Base-by-base conservation (phyloP, 495 filamentous ascomycete genomes). In the Tuber microsphaerosporum region DNA sequence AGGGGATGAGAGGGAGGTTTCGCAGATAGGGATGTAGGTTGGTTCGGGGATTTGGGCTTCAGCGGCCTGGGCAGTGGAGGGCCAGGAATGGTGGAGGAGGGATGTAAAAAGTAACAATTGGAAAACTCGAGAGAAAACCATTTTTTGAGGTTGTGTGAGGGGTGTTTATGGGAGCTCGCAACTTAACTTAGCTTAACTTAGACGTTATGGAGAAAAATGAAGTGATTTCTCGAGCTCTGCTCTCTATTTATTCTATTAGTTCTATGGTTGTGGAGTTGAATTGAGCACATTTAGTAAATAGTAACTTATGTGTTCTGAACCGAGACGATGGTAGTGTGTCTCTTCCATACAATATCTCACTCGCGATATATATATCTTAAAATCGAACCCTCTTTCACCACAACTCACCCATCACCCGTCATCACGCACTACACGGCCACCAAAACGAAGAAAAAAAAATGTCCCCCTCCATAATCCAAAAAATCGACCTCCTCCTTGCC, bases 321-420 rank as follows among this genome's bases (percentile, higher is more conserved):
- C 0, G 48, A 26, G 22, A 8, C 48, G 10, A 9, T 20, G n/a
- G 51, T 1, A 12, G 42, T 12, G 39, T 51, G n/a, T 26, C 22
- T 65, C 56, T 34, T 19, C 14, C 56, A 65, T 65, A 65, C 56
- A 65, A 65, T 65, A 65, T 65, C 56, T 65, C 31, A 65, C 56
- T 19, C 26, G 26, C 1, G 34, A 34, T 65, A 65, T 31, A 2
- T 65, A 65, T 65, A 65, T 65, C 56, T 31, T 65, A 26, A 65
- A 34, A 10, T 6, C 26, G 14, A 65, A 34, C 56, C 26, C 56
- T 34, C 56, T 34, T 19, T 65, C 56, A 65, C 56, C 31, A 65
- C 31, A 1, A 1, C n/a, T 16, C 26, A 65, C 26, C 56, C 26
- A 34, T 31, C 56, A 65, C 56, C 56, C 26, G 56, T 65, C 26